Conservation (phyloP, 2,329 filamentous ascomycete genomes). For the Trichoderma sp. region DNA sequence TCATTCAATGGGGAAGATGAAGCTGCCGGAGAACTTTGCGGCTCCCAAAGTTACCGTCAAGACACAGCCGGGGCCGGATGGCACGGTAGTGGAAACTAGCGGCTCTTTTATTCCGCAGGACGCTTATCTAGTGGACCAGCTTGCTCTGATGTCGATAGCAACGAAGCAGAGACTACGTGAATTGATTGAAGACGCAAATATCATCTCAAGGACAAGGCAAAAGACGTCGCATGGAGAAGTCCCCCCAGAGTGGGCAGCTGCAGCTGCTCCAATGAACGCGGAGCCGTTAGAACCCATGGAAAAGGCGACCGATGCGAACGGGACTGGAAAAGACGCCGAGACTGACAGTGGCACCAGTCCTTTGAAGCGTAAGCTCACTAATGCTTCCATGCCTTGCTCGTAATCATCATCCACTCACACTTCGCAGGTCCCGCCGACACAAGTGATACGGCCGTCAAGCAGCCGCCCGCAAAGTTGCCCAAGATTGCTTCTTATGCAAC, state of each 20-base stretch:
- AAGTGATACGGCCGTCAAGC: slow-evolving; percentile 42
- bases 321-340: slow-evolving; percentile 42
- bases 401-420: background rate
- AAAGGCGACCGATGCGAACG: slow-evolving; percentile 39
- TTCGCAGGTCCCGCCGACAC: slow-evolving; percentile 47
- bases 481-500: slow-evolving; percentile 57
- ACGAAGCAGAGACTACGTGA: slow-evolving; percentile 78
- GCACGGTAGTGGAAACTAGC: slow-evolving; percentile 63
- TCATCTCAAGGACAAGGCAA: slow-evolving; percentile 71
- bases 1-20: slow-evolving; percentile 53
- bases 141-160: slow-evolving; percentile 80
- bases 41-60: slow-evolving; percentile 57
- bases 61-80: slow-evolving; percentile 63
- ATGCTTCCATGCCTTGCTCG: background rate
- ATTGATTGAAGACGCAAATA: slow-evolving; percentile 76
- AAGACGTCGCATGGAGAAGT: slow-evolving; percentile 79
- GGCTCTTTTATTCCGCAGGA: slow-evolving; percentile 76
- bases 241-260: slow-evolving; percentile 73
- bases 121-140: slow-evolving; percentile 76
- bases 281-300: slow-evolving; percentile 42
- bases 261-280: slow-evolving; percentile 61
- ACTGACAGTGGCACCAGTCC: slow-evolving; percentile 57
- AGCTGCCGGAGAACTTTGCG: slow-evolving; percentile 53
- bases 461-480: slow-evolving; percentile 50
- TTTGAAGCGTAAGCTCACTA: slow-evolving; percentile 62